phyloP scores from a whole-genome alignment of 2,329 filamentous ascomycete species.

The Zelopaecilomyces penicillatus region DNA sequence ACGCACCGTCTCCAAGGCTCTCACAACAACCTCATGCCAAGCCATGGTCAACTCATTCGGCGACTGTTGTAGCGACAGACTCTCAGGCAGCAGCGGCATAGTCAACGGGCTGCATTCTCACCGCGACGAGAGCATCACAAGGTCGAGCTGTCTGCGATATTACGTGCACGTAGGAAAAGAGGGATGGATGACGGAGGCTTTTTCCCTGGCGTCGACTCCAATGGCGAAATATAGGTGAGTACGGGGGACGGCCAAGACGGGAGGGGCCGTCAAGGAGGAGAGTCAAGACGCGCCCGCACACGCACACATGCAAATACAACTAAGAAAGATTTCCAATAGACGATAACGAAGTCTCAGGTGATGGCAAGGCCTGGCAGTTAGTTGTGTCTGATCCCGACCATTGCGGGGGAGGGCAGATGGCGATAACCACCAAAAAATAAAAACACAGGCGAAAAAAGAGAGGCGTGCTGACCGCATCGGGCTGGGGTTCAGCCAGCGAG shows the following conservation, averaged over 20 bases:
- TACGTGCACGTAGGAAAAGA: neutral
- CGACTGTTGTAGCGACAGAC: conserved; percentile 3
- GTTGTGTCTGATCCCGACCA: no score
- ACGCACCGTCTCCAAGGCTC: conserved; percentile 6
- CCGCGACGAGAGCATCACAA: neutral
- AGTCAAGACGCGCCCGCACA: conserved; percentile 1
- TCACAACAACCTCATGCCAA: conserved; percentile 6
- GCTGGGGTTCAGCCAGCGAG: no score
- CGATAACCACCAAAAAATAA: no score
- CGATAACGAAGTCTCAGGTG: no score
- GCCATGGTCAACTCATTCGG: conserved; percentile 4
- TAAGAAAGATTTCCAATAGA: no score
- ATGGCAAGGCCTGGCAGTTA: no score
- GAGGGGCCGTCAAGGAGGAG: neutral
- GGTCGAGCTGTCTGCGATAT: neutral
- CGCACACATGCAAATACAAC: neutral
- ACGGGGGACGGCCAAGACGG: neutral
- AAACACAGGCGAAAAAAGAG: no score
- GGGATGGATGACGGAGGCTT: neutral
- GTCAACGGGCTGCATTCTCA: conserved; percentile 7
- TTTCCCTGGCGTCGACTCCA: no score
- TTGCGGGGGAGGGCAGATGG: no score
- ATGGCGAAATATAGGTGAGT: neutral
- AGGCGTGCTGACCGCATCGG: no score
- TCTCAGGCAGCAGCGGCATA: conserved; percentile 4